Base-by-base conservation (phyloP, 345 rosid species). In the Populus simonii region DNA sequence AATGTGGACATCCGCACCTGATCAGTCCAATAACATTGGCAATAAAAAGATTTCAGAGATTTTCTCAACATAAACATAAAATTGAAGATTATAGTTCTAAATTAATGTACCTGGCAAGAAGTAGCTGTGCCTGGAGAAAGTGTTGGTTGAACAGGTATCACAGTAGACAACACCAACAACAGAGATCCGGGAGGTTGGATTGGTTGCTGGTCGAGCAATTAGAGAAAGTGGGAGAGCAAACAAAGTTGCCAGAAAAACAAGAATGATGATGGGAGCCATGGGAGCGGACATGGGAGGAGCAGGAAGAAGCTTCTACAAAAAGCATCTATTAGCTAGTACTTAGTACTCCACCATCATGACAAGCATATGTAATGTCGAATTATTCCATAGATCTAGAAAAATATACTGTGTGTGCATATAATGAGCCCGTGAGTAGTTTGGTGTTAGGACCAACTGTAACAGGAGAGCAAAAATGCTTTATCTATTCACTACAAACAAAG, bases 101-200 rank as follows among this genome's bases (percentile, higher is more conserved):
- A 27, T 16, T 38, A 49, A 55, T 18, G 68, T 83, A 94, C 99
- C 99, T 85, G 92, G 93, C 86, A 93, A 85, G 91, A 95, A 93
- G 83, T 89, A 93, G 86, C 96, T 92, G 78, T 91, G 90, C 78
- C 83, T 87, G 22, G 99, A 91, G 86, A 95, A 92, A 73, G 82
- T 80, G 77, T 86, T 87, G 76, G 78, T 80, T 33, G 87, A 87
- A 65, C 97, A 95, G 6, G 89, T 83, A 77, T 95, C 98, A 45
- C 97, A 92, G 75, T 83, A 95, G 51, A 93, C 99, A 80, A 80
- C 91, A 18, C 96, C 98, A 18, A 87, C 93, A 49, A 93, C 92
- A 13, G 91, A 85, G 86, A 94, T 89, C 71, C 85, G 76, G 61
- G 94, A 86, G 59, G 85, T 80, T 76, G 86, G 92, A 12, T 73